Percentiles rank a stretch among this genome's conserved stretches.
phyloP scores from a whole-genome alignment of 371 early-diverging fungal species.

The Rhizomucor miehei region DNA sequence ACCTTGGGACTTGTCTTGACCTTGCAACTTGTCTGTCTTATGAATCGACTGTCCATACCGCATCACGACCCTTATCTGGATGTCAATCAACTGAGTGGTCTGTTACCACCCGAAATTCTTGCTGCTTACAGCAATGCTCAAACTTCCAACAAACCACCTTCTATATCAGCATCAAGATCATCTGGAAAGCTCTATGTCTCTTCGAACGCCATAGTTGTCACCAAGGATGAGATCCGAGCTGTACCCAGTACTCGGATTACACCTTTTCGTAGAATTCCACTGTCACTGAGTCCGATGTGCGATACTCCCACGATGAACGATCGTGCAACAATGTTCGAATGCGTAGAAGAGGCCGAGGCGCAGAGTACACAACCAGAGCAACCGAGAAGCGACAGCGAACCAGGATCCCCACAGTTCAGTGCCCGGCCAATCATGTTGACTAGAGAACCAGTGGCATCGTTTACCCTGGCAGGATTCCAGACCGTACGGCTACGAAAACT shows the following conservation, averaged over 20 bases:
- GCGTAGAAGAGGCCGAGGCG: background rate
- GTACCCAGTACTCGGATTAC: background rate
- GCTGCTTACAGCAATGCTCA: conserved; percentile 14
- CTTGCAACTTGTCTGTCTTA: conserved; percentile 31
- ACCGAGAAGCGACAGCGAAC: conserved; percentile 11
- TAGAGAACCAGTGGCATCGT: conserved; percentile 17
- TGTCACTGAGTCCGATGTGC: background rate
- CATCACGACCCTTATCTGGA: conserved; percentile 15
- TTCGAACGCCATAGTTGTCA: background rate
- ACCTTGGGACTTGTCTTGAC: conserved; percentile 38
- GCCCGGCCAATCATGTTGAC: conserved; percentile 16
- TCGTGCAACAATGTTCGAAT: background rate
- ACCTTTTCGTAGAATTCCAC: background rate
- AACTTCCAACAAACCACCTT: background rate
- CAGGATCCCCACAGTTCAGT: conserved; percentile 4
- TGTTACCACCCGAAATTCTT: conserved; percentile 26
- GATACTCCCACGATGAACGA: background rate
- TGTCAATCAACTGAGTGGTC: conserved; percentile 19
- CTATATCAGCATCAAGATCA: conserved; percentile 9
- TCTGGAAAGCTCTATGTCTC: conserved; percentile 4
- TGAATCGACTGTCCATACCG: conserved; percentile 16
- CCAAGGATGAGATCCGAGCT: conserved; percentile 1
- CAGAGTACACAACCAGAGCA: background rate
- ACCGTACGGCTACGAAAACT: conserved; percentile 31
- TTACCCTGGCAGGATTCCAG: conserved; percentile 40